Base-by-base conservation (phyloP, 352 stramenopile species). In the Thalassiosira exigua region DNA sequence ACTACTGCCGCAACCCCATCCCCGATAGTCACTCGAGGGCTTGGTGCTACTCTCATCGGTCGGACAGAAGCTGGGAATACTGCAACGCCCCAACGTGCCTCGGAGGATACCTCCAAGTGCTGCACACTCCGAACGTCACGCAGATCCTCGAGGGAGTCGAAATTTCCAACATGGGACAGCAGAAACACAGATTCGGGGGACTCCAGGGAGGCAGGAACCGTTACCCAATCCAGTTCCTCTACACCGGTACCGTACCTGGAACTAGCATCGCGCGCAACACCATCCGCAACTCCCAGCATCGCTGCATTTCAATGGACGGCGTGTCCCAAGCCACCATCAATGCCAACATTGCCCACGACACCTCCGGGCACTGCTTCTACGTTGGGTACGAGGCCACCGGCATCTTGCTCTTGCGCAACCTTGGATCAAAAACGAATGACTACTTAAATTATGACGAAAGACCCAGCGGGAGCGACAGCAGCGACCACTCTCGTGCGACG, bases 81-180 rank as follows among this genome's bases (percentile, higher is more conserved):
- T 81, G 73, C 52, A 48, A 39, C 42, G 33, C 76, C 26, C 73
- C 73, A 5, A 33, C 26, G 27, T 78, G 69, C 44, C 26, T 32
- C 33, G 81, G 81, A 44, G 81, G 75, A 9, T 85, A 88, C 58
- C 59, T 88, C 12, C 75, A 85, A 64, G 61, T 88, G 3, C 58
- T 84, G 14, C 77, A 86, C 32, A 89, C 82, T n/a, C 72, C 77
- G 14, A 62, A 52, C 30, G 72, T 86, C 11, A 4, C 58, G 24
- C 82, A 89, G 48, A 56, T 50, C 9, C 75, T 89, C 50, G 69
- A 79, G 51, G 82, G 82, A 50, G 78, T 89, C 12, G 82, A 89
- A 68, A 78, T 89, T 44, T 65, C 17, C n/a, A 74, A 86, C 17
- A 89, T 89, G 82, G 82, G 82, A 39, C 82, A 86, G 44, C 26